Evolutionary conservation across 768 basidiomycete genomes (phyloP).

Genomic region (Phanerochaete sordida): DNA sequence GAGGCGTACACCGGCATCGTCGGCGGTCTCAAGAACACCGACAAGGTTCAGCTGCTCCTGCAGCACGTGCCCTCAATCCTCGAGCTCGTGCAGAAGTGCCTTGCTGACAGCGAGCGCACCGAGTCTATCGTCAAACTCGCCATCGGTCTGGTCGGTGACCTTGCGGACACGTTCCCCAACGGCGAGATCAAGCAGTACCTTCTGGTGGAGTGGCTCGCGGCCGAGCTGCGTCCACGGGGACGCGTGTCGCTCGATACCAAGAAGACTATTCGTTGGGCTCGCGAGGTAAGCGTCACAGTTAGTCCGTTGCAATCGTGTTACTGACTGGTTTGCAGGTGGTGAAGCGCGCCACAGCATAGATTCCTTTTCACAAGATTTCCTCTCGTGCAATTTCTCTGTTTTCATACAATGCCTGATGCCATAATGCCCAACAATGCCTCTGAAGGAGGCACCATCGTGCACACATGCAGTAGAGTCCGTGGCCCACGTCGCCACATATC

Average conservation of each 20-base stretch:
- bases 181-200: slow-evolving; percentile 80
- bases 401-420: slow-evolving; percentile 3
- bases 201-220: slow-evolving; percentile 75
- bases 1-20: slow-evolving; percentile 97
- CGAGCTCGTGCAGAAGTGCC: slow-evolving; percentile 74
- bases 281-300: slow-evolving; percentile 62
- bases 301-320: background rate
- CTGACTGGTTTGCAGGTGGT: slow-evolving; percentile 52
- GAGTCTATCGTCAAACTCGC: slow-evolving; percentile 72
- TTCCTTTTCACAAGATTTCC: slow-evolving; percentile 6
- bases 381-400: slow-evolving; percentile 15
- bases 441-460: slow-evolving; percentile 20
- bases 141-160: slow-evolving; percentile 88
- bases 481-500: slow-evolving; percentile 5
- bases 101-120: slow-evolving; percentile 78
- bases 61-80: slow-evolving; percentile 73
- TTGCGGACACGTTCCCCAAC: slow-evolving; percentile 82
- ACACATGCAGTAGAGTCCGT: slow-evolving; percentile 18
- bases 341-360: slow-evolving; percentile 72
- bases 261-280: slow-evolving; percentile 90
- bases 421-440: slow-evolving; percentile 20
- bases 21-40: slow-evolving; percentile 82
- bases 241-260: slow-evolving; percentile 77
- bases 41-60: slow-evolving; percentile 61
- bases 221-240: slow-evolving; percentile 67